phyloP scores from a whole-genome alignment of 2,329 filamentous ascomycete genomes.

The Lachnellula subtilissima region DNA sequence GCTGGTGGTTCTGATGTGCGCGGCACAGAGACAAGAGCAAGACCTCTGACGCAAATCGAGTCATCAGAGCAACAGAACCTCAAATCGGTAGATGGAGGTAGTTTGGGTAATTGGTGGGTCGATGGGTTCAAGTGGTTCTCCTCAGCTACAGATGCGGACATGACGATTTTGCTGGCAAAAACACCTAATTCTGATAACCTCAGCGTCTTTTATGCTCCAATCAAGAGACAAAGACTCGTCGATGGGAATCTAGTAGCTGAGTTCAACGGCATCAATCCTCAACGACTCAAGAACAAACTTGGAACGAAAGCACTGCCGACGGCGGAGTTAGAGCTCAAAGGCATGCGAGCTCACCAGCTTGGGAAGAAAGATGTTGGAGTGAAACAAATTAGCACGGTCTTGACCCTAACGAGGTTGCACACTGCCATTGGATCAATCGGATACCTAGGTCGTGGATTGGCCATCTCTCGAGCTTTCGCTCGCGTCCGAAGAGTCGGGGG shows the following conservation, averaged over 20 bases:
- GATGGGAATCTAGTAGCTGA: conserved; percentile 32
- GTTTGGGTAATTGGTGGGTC: conserved; percentile 55
- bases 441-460: conserved; percentile 51
- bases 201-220: conserved; percentile 61
- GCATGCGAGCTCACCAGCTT: conserved; percentile 61
- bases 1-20: conserved; percentile 66
- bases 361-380: conserved; percentile 63
- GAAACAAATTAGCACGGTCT: conserved; percentile 61
- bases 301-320: conserved; percentile 67
- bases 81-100: conserved; percentile 19
- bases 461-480: conserved; percentile 53
- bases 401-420: conserved; percentile 62
- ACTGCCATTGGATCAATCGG: conserved; percentile 50
- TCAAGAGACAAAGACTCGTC: conserved; percentile 37
- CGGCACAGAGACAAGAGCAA: conserved; percentile 59
- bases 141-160: conserved; percentile 59
- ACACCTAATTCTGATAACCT: conserved; percentile 45
- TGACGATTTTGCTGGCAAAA: conserved; percentile 60
- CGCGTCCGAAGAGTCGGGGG: conserved; percentile 47
- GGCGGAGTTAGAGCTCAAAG: conserved; percentile 62
- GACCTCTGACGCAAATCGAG: background rate
- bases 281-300: conserved; percentile 67
- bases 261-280: conserved; percentile 64
- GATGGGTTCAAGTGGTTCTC: conserved; percentile 71
- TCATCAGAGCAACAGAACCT: background rate